Evolutionary conservation across 352 stramenopile species (phyloP).

Genomic region (Nothophytophthora sp.): DNA sequence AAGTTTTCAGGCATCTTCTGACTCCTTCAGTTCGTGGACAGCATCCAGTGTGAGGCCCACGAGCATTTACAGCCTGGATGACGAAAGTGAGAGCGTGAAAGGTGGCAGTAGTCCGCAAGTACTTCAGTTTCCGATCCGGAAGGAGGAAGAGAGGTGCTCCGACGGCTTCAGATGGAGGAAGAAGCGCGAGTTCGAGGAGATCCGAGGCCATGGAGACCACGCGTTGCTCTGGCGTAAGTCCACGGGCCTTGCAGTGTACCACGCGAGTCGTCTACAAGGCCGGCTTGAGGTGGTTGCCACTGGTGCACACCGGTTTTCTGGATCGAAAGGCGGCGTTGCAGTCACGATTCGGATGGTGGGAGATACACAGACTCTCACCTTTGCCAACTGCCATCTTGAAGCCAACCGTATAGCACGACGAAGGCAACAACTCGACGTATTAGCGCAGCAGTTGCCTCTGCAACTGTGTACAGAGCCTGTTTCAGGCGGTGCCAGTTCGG

Average conservation of each 20-base stretch:
- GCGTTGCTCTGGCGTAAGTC: constrained; percentile 70
- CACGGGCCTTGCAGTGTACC: constrained; percentile 68
- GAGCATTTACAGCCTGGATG: constrained; percentile 6
- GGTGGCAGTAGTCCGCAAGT: constrained; percentile 1
- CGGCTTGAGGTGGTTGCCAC: constrained; percentile 49
- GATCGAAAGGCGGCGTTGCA: constrained; percentile 65
- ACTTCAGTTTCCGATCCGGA: not conserved
- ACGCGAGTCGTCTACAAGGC: constrained; percentile 28
- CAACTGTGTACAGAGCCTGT: too few relatives aligned
- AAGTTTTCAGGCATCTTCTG: constrained; percentile 7
- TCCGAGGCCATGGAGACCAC: constrained; percentile 60
- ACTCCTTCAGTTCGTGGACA: constrained; percentile 8
- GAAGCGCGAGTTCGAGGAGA: constrained; percentile 29
- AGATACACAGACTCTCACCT: constrained; percentile 55
- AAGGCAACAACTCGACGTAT: constrained; percentile 51
- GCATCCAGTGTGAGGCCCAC: constrained; percentile 6
- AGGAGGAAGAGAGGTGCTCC: not conserved
- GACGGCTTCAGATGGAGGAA: constrained; percentile 15
- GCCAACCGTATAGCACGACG: constrained; percentile 53
- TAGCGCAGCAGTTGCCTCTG: constrained; percentile 47
- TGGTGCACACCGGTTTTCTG: constrained; percentile 65
- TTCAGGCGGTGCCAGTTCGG: too few relatives aligned
- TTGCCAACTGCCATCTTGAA: constrained; percentile 75
- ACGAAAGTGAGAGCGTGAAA: constrained; percentile 11
- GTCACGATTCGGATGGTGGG: constrained; percentile 42